Evolutionary conservation across 2,329 filamentous ascomycete species (phyloP).

Genomic region (Penicillium verrucosum): DNA sequence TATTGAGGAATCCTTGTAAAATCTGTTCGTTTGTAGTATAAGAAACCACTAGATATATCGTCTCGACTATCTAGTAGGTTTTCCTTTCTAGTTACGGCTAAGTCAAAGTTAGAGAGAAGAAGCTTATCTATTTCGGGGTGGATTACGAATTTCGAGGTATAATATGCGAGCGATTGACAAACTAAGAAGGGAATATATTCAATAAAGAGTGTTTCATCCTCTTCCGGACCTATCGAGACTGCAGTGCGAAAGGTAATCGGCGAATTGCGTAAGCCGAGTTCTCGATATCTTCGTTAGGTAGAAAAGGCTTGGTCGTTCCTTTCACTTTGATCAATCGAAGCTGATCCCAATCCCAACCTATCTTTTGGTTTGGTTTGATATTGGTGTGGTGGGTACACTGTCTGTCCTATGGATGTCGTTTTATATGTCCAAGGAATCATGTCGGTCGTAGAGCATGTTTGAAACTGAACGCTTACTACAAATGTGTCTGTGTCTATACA

Average conservation of each 20-base stretch:
- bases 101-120: too few relatives aligned
- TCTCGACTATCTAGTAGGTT: too few relatives aligned
- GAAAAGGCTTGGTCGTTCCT: conserved; percentile 23
- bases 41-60: too few relatives aligned
- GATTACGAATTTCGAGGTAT: too few relatives aligned
- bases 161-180: conserved; percentile 5
- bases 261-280: conserved; percentile 13
- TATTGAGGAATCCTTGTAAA: too few relatives aligned
- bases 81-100: too few relatives aligned
- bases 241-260: conserved; percentile 17
- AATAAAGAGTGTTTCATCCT: conserved; percentile 17
- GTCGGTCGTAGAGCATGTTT: neutral
- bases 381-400: neutral
- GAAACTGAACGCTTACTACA: neutral
- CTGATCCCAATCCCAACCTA: conserved; percentile 25
- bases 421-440: neutral
- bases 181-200: conserved; percentile 18
- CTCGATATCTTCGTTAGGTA: conserved; percentile 18
- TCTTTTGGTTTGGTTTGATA: neutral
- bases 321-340: conserved; percentile 23
- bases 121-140: too few relatives aligned
- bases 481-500: neutral
- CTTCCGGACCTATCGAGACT: conserved; percentile 21
- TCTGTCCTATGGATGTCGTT: neutral
- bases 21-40: too few relatives aligned